Evolutionary conservation across 2,329 filamentous ascomycete species (phyloP), one percentile per base, ranked within the genome.

Genomic region (Penicillium verrucosum): DNA sequence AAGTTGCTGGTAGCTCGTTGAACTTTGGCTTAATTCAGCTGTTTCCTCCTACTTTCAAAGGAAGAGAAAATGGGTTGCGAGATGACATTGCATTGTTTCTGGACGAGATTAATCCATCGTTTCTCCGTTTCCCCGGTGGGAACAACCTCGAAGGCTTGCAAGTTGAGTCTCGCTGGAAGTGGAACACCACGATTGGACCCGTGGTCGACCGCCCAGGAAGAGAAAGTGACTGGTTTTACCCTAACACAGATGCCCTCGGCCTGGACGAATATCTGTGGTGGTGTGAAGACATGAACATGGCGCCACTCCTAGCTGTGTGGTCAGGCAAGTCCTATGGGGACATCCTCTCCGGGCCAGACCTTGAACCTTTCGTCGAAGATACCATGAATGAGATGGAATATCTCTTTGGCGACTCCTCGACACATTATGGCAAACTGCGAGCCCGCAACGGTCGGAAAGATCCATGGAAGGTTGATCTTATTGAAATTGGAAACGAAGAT

Each of bases 401-500:
- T 69, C 77, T 87, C 34, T 77, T 79, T 11, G 85, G 85, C 3
- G 73, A 80, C 37, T 68, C 73, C 1, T 73, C 77, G 44, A 83
- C 82, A 1, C 78, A 77, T 25, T 87, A 82, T 76, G 85, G 86
- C 14, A 75, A 78, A 4, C 68, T 79, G 14, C 82, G 85, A 29
- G 83, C 82, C 4, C 69, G 78, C 43, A 78, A 86, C 1, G 86
- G 86, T 6, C 81, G 86, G 61, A 77, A 80, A 0, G 76, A 83
- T 53, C 85, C 86, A 0, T 88, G 83, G 73, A 72, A 71, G 37
- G 75, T 89, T 29, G 73, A 80, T 11, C 85, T 82, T 60, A 81
- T 89, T 54, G 85, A 88, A 70, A 75, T 88, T 38, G 86, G 86
- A 49, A 89, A 89, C 67, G 86, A 89, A 67, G 86, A 89, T 60